Evolutionary conservation across 108 stramenopile species (phyloP), one percentile per base, ranked within the genome.

Genomic region (Conticribra guillardii): DNA sequence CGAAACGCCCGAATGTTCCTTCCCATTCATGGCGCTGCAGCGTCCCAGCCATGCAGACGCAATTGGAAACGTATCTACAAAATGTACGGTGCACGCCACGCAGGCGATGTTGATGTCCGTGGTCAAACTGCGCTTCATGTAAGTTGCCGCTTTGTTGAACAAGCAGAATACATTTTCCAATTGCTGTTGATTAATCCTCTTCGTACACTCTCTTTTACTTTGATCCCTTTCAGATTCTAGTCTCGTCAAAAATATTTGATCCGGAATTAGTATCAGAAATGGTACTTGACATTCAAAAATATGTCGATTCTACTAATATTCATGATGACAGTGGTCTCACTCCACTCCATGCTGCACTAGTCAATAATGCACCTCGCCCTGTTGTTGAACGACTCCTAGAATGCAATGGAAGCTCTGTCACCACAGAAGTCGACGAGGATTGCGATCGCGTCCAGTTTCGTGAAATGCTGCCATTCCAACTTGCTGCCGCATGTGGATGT

Each of bases 301-400:
- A 57, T 34, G 17, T 28, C 2, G 21, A 5, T 1, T 30, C 33
- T 23, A 3, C 47, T n/a, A 60, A 29, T 14, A 24, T 18, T 24
- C 29, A 47, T 59, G 68, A 69, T 69, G 28, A 60, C 22, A 58
- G 8, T 49, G 68, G 68, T 15, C 47, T 69, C 21, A 69, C 59
- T 60, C 68, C 68, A 16, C 57, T 69, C 11, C 68, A 69, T 19
- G n/a, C 57, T 15, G 68, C 68, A 31, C 28, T 69, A 46, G 3
- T 23, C 1, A 59, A 69, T 28, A 60, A 47, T 15, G 44, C 47
- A 29, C 63, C 63, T 45, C 21, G 5, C 3, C 9, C 8, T 4
- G 49, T 64, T 2, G 22, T 64, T 32, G 15, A 51, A 51, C n/a
- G 18, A 4, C 32, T 64, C 4, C 4, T 64, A 3, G n/a, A 51